Evolutionary conservation across 768 basidiomycete species (phyloP).

Genomic region (Mycena pura): DNA sequence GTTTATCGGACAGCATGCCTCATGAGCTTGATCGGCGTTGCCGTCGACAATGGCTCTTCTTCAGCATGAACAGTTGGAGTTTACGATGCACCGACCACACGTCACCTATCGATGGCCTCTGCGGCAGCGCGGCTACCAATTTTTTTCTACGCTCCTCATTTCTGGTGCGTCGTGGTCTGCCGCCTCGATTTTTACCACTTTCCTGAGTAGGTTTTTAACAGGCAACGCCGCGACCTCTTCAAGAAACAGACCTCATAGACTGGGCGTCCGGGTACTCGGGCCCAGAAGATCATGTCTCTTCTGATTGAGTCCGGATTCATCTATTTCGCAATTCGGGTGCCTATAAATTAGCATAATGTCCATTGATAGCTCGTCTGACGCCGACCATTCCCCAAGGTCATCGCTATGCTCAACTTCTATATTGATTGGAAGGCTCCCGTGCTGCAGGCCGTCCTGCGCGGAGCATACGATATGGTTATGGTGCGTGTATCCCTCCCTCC

Average conservation of each 20-base stretch:
- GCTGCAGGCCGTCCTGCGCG: background rate
- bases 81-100: background rate
- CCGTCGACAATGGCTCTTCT: background rate
- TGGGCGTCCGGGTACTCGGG: background rate
- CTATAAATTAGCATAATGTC: too few relatives aligned
- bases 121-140: conserved; percentile 14
- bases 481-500: background rate
- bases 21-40: background rate
- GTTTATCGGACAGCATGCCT: conserved; percentile 2
- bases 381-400: background rate
- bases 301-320: conserved; percentile 7
- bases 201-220: background rate
- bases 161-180: conserved; percentile 5
- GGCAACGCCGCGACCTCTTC: conserved; percentile 5
- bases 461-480: conserved; percentile 5
- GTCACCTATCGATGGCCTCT: conserved; percentile 5
- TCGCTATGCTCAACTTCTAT: conserved; percentile 10
- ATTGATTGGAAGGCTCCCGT: conserved; percentile 5
- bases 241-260: background rate
- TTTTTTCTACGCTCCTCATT: conserved; percentile 10
- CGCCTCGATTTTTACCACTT: background rate
- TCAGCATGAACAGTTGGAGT: conserved; percentile 13
- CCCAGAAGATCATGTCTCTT: conserved; percentile 6
- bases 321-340: conserved; percentile 6
- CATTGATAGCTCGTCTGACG: background rate